Conservation (phyloP, 2,329 filamentous ascomycete genomes). For the Colletotrichum caudatum region DNA sequence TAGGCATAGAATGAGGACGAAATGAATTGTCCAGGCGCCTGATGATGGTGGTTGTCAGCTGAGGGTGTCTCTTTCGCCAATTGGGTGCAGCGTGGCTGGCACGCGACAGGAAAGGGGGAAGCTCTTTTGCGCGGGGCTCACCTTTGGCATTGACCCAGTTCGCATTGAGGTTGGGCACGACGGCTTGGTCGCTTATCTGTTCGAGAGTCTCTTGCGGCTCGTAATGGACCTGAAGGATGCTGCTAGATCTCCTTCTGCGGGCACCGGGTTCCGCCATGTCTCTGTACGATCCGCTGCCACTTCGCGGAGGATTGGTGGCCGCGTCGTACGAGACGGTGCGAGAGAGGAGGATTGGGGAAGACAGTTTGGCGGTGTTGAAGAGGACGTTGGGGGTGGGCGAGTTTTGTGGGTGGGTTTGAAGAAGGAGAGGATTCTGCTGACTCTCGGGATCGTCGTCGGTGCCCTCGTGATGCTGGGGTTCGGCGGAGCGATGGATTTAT, state of each 20-base stretch:
- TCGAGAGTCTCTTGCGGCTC: conserved; percentile 97
- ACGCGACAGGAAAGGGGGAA: conserved; percentile 17
- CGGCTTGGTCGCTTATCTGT: conserved; percentile 96
- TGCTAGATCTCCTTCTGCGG: conserved; percentile 94
- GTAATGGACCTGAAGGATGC: conserved; percentile 91
- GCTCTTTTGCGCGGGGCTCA: conserved; percentile 58
- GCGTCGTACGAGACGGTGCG: conserved; percentile 93
- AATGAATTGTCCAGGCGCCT: conserved; percentile 99
- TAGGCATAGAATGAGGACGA: conserved; percentile 88
- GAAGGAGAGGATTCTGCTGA: conserved; percentile 17
- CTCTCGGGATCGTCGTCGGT: conserved; percentile 33
- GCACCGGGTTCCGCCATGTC: conserved; percentile 75
- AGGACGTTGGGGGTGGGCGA: conserved; percentile 45
- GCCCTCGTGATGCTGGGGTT: conserved; percentile 31
- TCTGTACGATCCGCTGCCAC: conserved; percentile 70
- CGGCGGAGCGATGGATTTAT: conserved; percentile 19
- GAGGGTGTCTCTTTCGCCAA: background rate
- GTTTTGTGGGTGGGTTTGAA: conserved; percentile 43
- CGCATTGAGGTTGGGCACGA: conserved; percentile 94
- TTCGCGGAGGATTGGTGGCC: conserved; percentile 76
- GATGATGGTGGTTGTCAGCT: conserved; percentile 34
- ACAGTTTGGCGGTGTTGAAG: conserved; percentile 92
- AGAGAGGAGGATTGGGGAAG: conserved; percentile 87
- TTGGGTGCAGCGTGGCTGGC: conserved; percentile 5
- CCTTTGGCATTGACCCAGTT: conserved; percentile 99